phyloP scores from a whole-genome alignment of 345 rosid genomes.

The Eutrema heterophyllum region DNA sequence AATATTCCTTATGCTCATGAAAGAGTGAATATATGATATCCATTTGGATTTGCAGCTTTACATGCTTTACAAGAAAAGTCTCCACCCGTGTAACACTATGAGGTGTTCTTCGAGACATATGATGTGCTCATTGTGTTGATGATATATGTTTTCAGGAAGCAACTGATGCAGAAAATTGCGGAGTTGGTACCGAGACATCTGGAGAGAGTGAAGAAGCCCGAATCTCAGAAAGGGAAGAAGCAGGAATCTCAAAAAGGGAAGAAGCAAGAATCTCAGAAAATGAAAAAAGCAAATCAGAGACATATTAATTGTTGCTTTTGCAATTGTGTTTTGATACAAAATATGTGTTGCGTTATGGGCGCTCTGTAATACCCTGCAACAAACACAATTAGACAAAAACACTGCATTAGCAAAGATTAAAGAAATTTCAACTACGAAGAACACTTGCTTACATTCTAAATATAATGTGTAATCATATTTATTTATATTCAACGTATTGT shows the following conservation, averaged over 20 bases:
- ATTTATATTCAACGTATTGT: too few relatives aligned
- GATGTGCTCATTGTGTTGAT: slow-evolving; percentile 6
- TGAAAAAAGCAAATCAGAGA: not conserved
- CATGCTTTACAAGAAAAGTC: not conserved
- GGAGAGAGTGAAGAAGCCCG: slow-evolving; percentile 78
- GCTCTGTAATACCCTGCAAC: too few relatives aligned
- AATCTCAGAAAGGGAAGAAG: slow-evolving; percentile 68
- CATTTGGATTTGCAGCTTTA: not conserved
- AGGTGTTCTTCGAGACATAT: not conserved
- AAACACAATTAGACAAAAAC: too few relatives aligned
- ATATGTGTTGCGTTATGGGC: not conserved
- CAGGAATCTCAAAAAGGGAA: slow-evolving; percentile 76
- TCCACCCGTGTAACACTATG: not conserved
- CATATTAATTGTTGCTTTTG: not conserved
- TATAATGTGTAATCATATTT: too few relatives aligned
- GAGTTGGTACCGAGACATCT: slow-evolving; percentile 90
- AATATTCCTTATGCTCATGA: not conserved
- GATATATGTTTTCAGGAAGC: slow-evolving; percentile 49
- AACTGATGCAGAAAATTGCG: slow-evolving; percentile 79
- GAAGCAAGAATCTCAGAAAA: slow-evolving; percentile 31
- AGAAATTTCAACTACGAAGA: too few relatives aligned
- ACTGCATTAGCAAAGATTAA: too few relatives aligned
- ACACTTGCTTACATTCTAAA: too few relatives aligned
- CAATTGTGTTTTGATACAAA: not conserved
- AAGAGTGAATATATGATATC: not conserved